Evolutionary conservation across 768 basidiomycete species (phyloP).

Genomic region (Tremella fuciformis): DNA sequence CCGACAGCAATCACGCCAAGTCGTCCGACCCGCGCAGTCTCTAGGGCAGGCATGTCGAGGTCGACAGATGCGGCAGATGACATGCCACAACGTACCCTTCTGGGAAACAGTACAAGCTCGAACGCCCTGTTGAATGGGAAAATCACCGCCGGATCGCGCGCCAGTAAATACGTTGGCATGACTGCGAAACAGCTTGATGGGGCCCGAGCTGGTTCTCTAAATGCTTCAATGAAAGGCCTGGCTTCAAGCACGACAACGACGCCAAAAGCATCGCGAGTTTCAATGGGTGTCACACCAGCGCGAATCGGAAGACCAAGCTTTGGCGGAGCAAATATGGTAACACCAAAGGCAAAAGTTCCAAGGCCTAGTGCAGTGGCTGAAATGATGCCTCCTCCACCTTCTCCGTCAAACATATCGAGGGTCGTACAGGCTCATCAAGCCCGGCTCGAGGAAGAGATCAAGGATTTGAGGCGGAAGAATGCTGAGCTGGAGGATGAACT

Average conservation of each 20-base stretch:
- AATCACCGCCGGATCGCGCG: conserved; percentile 78
- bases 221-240: conserved; percentile 29
- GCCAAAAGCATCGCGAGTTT: conserved; percentile 42
- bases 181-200: conserved; percentile 72
- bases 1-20: conserved; percentile 47
- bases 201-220: conserved; percentile 47
- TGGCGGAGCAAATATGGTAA: conserved; percentile 20
- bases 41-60: conserved; percentile 1
- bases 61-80: conserved; percentile 13
- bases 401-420: conserved; percentile 52
- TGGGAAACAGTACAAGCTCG: conserved; percentile 37
- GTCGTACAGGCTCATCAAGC: conserved; percentile 21
- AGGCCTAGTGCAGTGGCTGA: conserved; percentile 29
- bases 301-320: conserved; percentile 22
- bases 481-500: conserved; percentile 40
- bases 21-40: conserved; percentile 40
- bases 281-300: conserved; percentile 31
- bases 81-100: conserved; percentile 22
- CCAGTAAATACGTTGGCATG: conserved; percentile 77
- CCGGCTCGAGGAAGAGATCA: conserved; percentile 68
- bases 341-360: conserved; percentile 24
- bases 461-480: conserved; percentile 56
- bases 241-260: conserved; percentile 27
- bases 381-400: conserved; percentile 49
- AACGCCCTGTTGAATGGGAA: conserved; percentile 42